Evolutionary conservation across 176 grass and related monocot genomes (phyloP), one percentile per base, ranked within the genome.

Genomic region (Tillandsia fasciculata): DNA sequence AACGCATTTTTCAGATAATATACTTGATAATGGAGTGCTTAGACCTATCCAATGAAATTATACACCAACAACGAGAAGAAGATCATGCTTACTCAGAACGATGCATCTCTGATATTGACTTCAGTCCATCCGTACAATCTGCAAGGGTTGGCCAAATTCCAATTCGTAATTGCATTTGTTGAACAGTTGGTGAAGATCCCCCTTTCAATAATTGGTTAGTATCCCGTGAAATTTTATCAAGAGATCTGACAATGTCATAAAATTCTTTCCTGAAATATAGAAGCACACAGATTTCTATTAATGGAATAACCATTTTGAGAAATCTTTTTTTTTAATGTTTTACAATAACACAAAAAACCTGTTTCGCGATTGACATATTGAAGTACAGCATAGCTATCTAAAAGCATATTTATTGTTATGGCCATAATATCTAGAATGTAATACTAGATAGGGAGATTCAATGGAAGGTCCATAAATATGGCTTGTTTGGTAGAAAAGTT

Each of bases 51-150:
- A 9, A 59, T 59, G 54, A 61, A 18, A 18, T 18, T 23, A 20
- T 61, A 15, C 56, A 61, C 56, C 56, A 61, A 23, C 56, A 61
- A 18, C 10, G 10, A 2, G 17, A 61, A 20, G 6, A 61, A 61
- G 56, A 61, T 72, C 20, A 57, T 64, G 63, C 79, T 89, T 90
- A 92, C 88, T 92, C 93, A 51, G 67, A 70, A 65, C 79, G 78
- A 49, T 92, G 76, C 89, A 97, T 90, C 12, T 87, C 81, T 2
- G 76, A 80, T 63, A 92, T 78, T 8, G 65, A 72, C 53, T 18
- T 74, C 59, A 97, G 77, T 51, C 86, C 88, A 81, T 79, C 71
- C 79, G 92, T 81, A 79, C 89, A 97, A 53, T 92, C 52, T 2
- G 74, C 74, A 57, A 96, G 23, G 61, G 73, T 87, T 61, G 86